These are phyloP conservation scores for Candolleomyces aberdarensis DNA, from an alignment of 768 basidiomycete genomes.

Conservation along the genomic window DNA sequence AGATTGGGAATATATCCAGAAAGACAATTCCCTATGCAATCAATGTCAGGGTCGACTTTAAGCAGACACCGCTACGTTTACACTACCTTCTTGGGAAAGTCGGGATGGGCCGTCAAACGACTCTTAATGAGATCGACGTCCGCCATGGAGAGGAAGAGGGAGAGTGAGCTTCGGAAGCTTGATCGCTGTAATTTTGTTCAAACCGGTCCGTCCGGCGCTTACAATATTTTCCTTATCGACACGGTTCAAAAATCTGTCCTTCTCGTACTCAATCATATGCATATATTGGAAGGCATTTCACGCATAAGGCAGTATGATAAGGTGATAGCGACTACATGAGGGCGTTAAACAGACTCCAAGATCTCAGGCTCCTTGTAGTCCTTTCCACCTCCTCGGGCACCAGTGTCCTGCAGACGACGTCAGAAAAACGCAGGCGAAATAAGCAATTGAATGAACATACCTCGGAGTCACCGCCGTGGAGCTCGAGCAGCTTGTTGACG, in stretches of 20 bases:
- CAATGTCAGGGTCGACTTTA: neutral
- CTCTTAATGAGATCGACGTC: conserved; percentile 72
- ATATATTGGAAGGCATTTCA: conserved; percentile 23
- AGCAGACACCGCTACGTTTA: neutral
- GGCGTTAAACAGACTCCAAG: conserved; percentile 81
- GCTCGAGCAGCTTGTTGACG: conserved; percentile 90
- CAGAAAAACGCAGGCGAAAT: neutral
- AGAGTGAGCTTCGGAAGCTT: conserved; percentile 5
- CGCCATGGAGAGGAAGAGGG: conserved; percentile 44
- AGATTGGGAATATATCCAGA: conserved; percentile 92
- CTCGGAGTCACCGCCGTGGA: conserved; percentile 93
- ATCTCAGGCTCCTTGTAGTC: conserved; percentile 99
- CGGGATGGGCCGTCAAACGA: conserved; percentile 57
- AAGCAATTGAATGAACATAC: conserved; percentile 47
- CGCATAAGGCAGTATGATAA: conserved; percentile 27
- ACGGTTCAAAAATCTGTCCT: too few relatives aligned
- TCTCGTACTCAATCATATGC: conserved; percentile 5
- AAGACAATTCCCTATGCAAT: conserved; percentile 77
- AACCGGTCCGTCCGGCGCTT: too few relatives aligned
- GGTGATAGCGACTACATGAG: conserved; percentile 32
- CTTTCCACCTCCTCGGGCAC: conserved; percentile 80
- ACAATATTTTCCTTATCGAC: too few relatives aligned
- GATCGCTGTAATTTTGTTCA: too few relatives aligned
- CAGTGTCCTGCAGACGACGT: conserved; percentile 69
- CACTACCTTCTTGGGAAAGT: conserved; percentile 89